Percentiles rank a stretch among this genome's conserved stretches.
Evolutionary conservation across 768 basidiomycete genomes (phyloP).

Genomic region (Termitomyces sp.): DNA sequence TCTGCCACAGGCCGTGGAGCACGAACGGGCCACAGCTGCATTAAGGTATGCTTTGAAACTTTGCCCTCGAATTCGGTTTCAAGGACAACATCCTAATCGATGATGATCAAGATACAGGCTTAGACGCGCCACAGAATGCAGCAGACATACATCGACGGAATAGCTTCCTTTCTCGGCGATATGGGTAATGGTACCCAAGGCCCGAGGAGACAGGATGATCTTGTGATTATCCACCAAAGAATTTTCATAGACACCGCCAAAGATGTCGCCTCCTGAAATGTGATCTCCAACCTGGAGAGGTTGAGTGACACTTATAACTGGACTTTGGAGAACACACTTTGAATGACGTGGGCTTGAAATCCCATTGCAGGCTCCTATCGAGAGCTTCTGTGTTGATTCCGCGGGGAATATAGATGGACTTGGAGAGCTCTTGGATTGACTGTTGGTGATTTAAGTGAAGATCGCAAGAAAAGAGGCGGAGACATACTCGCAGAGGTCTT

Average conservation of each 20-base stretch:
- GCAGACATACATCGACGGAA: slow-evolving; percentile 70
- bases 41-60: slow-evolving; percentile 88
- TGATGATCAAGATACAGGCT: background rate
- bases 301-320: slow-evolving; percentile 11
- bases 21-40: slow-evolving; percentile 99
- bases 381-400: slow-evolving; percentile 98
- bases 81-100: slow-evolving; percentile 79
- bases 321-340: slow-evolving; percentile 46
- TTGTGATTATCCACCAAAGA: slow-evolving; percentile 96
- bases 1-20: slow-evolving; percentile 95
- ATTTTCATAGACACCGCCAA: slow-evolving; percentile 95
- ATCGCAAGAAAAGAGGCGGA: slow-evolving; percentile 3
- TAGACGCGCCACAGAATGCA: background rate
- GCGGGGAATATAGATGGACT: slow-evolving; percentile 99
- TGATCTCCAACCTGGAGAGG: slow-evolving; percentile 84
- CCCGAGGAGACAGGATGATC: slow-evolving; percentile 92
- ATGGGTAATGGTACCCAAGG: slow-evolving; percentile 91
- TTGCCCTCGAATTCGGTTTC: slow-evolving; percentile 99
- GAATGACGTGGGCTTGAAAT: slow-evolving; percentile 83
- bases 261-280: slow-evolving; percentile 95
- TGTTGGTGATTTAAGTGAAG: slow-evolving; percentile 24
- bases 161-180: slow-evolving; percentile 96
- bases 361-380: slow-evolving; percentile 88
- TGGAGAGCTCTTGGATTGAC: slow-evolving; percentile 94
- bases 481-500: slow-evolving; percentile 79